A percentile compares a stretch with the other conserved stretches of the same genome.
Conservation (phyloP, 768 basidiomycete genomes). For the Pholiota molesta region DNA sequence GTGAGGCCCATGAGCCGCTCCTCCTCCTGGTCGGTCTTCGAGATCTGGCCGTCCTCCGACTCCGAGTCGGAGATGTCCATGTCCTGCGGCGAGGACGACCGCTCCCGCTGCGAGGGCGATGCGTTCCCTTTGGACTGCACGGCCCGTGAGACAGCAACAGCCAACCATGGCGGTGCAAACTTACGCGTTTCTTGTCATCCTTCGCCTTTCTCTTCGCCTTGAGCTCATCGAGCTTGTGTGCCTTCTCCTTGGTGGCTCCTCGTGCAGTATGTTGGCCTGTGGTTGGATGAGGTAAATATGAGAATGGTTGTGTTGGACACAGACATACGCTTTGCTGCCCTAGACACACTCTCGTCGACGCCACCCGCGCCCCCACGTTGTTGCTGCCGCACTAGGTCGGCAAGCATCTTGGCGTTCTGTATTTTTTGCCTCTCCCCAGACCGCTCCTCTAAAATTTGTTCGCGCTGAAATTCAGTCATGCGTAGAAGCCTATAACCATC, state of each 20-base stretch:
- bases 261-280: constrained; percentile 75
- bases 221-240: constrained; percentile 77
- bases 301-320: background rate
- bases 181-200: constrained; percentile 83
- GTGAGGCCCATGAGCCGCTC: constrained; percentile 41
- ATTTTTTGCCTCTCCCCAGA: constrained; percentile 79
- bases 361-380: constrained; percentile 44
- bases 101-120: constrained; percentile 62
- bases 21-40: constrained; percentile 73
- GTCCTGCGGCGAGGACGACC: constrained; percentile 81
- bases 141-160: constrained; percentile 13
- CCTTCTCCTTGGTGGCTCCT: constrained; percentile 81
- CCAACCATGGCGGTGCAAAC: constrained; percentile 21
- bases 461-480: constrained; percentile 88
- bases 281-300: constrained; percentile 13
- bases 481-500: constrained; percentile 61
- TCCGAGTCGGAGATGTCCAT: constrained; percentile 89
- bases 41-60: constrained; percentile 82
- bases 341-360: constrained; percentile 63
- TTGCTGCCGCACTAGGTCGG: constrained; percentile 74
- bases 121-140: constrained; percentile 43
- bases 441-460: constrained; percentile 81
- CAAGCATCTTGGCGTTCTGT: constrained; percentile 70
- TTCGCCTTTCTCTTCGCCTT: constrained; percentile 88
- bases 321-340: constrained; percentile 76